Evolutionary conservation across 75 land plant species (phyloP).

Genomic region (Selaginella tamariscina): DNA sequence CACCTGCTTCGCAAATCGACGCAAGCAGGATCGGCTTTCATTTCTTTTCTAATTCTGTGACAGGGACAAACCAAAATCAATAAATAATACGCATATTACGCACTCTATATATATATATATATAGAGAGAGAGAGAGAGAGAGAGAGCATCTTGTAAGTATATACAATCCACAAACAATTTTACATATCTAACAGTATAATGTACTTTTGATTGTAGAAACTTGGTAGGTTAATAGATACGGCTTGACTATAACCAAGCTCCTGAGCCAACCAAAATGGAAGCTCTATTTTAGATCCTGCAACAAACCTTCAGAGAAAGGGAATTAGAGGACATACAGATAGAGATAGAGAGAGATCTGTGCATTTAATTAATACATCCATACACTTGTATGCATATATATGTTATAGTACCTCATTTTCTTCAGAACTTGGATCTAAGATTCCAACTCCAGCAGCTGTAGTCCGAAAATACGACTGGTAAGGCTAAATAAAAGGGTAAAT

Average conservation of each 20-base stretch:
- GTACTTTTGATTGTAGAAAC: conserved; percentile 60
- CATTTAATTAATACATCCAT: background rate
- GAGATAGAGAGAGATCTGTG: too few species aligned
- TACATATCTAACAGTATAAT: background rate
- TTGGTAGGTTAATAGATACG: conserved; percentile 42
- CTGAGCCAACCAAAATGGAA: conserved; percentile 83
- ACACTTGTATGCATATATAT: background rate
- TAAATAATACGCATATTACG: too few species aligned
- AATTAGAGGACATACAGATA: background rate
- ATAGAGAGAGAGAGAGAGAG: too few species aligned
- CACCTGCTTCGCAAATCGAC: conserved; percentile 68
- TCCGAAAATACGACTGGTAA: conserved; percentile 28
- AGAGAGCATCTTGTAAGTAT: too few species aligned
- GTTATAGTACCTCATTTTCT: conserved; percentile 43
- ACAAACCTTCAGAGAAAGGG: conserved; percentile 39
- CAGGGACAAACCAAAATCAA: too few species aligned
- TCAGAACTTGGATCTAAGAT: conserved; percentile 79
- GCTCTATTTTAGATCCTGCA: conserved; percentile 62
- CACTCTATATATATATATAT: too few species aligned
- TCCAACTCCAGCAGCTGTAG: conserved; percentile 63
- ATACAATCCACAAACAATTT: too few species aligned
- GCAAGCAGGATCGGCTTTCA: conserved; percentile 79
- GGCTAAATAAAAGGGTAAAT: background rate
- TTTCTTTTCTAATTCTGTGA: conserved; percentile 75
- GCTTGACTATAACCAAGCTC: conserved; percentile 60